These are phyloP conservation scores for Pichia kudriavzevii DNA, from an alignment of 1,139 yeast species.

Conservation along the genomic window DNA sequence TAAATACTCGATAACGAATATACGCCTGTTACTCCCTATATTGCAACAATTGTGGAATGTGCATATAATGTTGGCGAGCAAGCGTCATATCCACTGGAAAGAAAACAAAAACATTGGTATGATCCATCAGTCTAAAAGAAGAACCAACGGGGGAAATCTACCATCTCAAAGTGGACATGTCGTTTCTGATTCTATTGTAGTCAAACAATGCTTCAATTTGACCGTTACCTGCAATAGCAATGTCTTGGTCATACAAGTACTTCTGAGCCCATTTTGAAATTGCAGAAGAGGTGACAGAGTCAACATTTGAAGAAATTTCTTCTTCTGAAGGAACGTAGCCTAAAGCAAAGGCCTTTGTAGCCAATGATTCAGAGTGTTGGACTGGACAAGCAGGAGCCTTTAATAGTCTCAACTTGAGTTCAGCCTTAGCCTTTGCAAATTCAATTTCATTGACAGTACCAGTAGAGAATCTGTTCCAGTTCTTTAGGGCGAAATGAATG, in stretches of 20 bases:
- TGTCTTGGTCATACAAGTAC: conserved; percentile 76
- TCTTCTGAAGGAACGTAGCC: conserved; percentile 56
- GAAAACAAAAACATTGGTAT: no score
- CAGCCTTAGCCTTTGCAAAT: conserved; percentile 68
- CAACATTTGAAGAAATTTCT: conserved; percentile 57
- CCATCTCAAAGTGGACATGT: conserved; percentile 84
- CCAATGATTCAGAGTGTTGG: conserved; percentile 51
- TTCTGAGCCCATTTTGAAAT: conserved; percentile 68
- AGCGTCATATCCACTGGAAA: no score
- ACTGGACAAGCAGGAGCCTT: conserved; percentile 37
- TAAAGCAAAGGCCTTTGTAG: conserved; percentile 48
- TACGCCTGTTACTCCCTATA: no score
- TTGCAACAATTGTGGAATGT: no score
- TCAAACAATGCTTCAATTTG: conserved; percentile 77
- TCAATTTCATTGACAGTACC: conserved; percentile 65
- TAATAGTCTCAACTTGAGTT: conserved; percentile 56
- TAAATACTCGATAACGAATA: no score
- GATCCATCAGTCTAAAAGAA: no score
- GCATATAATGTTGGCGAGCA: no score
- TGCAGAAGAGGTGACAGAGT: conserved; percentile 51
- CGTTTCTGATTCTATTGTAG: conserved; percentile 79
- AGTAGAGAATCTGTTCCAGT: conserved; percentile 78
- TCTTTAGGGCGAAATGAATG: conserved; percentile 69
- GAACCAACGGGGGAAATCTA: no score
- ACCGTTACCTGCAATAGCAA: conserved; percentile 77